Conservation (phyloP, 768 basidiomycete genomes). For the Lactarius tabidus region DNA sequence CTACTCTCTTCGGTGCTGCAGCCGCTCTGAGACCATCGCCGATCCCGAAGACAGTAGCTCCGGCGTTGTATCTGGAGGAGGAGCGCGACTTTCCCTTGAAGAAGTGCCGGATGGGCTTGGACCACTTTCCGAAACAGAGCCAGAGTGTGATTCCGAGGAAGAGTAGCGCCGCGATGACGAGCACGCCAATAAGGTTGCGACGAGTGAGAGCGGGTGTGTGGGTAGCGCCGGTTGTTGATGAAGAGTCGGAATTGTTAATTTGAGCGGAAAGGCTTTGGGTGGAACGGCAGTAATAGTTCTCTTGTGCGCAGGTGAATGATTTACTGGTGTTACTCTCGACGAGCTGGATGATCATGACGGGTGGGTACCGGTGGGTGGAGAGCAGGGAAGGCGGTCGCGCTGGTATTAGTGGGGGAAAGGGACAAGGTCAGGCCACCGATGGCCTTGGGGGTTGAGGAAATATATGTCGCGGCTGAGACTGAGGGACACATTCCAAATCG, state of each 20-base stretch:
- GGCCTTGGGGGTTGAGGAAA: neutral
- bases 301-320: neutral
- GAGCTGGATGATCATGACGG: conserved; percentile 14
- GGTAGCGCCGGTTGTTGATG: neutral
- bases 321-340: conserved; percentile 4
- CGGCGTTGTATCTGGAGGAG: neutral
- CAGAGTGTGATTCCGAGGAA: conserved; percentile 26
- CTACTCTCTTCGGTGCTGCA: neutral
- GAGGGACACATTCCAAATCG: conserved; percentile 11
- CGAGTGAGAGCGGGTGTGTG: conserved; percentile 18
- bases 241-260: neutral
- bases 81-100: conserved; percentile 5
- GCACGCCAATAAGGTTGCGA: conserved; percentile 30
- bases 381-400: neutral
- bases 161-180: conserved; percentile 27
- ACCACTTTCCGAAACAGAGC: conserved; percentile 30
- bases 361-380: neutral
- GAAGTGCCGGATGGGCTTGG: conserved; percentile 24
- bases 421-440: neutral
- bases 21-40: neutral
- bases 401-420: neutral
- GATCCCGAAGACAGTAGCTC: neutral
- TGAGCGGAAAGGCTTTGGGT: neutral
- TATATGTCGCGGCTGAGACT: neutral
- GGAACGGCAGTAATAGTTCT: conserved; percentile 2